Evolutionary conservation across 139 green algal species (phyloP).

Genomic region (Choricystis sp.): DNA sequence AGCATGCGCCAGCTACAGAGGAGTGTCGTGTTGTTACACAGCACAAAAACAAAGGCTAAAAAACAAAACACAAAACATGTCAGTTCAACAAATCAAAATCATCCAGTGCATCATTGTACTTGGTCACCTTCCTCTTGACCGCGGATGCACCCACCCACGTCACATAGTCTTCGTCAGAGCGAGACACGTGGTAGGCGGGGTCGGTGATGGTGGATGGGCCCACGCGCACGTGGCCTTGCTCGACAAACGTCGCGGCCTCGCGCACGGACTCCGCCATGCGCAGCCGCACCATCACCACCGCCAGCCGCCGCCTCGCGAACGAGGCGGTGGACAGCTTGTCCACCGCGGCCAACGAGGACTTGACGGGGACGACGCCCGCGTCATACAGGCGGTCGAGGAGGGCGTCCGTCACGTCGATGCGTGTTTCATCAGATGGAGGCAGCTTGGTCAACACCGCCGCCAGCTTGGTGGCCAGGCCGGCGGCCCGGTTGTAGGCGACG

Average conservation of each 20-base stretch:
- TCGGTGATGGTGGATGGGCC: conserved; percentile 81
- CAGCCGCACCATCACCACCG: conserved; percentile 83
- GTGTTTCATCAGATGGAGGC: conserved; percentile 55
- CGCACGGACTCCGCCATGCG: conserved; percentile 85
- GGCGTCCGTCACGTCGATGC: conserved; percentile 87
- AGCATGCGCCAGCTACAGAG: too few relatives aligned
- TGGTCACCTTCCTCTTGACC: conserved; percentile 88
- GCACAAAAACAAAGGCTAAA: too few relatives aligned
- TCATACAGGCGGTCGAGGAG: conserved; percentile 82
- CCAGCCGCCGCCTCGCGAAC: conserved; percentile 79
- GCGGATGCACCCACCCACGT: conserved; percentile 93
- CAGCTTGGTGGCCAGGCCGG: conserved; percentile 50
- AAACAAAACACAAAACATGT: too few relatives aligned
- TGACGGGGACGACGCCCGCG: conserved; percentile 80
- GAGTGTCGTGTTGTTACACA: too few relatives aligned
- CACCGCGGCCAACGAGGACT: conserved; percentile 83
- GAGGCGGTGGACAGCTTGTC: conserved; percentile 78
- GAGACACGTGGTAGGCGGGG: conserved; percentile 78
- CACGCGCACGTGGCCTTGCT: conserved; percentile 93
- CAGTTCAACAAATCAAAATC: conserved; percentile 76
- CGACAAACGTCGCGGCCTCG: conserved; percentile 87
- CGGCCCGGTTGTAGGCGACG: conserved; percentile 84
- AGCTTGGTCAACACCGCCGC: conserved; percentile 41
- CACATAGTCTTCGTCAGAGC: conserved; percentile 92
- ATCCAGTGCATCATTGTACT: conserved; percentile 93